Base-by-base conservation (phyloP, 2,329 filamentous ascomycete genomes). In the Dactylellina leptospora region DNA sequence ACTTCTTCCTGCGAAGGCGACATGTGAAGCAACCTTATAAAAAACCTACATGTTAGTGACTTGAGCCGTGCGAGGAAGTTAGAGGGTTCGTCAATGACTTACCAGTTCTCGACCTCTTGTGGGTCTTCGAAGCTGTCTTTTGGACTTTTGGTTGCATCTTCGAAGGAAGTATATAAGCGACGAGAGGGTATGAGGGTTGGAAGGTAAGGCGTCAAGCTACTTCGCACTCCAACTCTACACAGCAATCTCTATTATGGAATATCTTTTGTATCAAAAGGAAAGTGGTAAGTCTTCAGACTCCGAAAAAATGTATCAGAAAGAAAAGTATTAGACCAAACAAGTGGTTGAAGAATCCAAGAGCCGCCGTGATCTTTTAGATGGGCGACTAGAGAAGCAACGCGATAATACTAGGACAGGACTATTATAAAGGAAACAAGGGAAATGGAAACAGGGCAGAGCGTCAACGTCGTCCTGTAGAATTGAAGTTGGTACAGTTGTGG, bases 61-160 rank as follows among this genome's bases (percentile, higher is more conserved):
- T n/a, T n/a, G n/a, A n/a, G n/a, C n/a, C n/a, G n/a, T n/a, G n/a
- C n/a, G 51, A 27, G 38, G 50, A 23, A 42, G 44, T 64, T 68
- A 64, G 38, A 47, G 50, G 50, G 22, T 53, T 71, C 48, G n/a
- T n/a, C n/a, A 73, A 38, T 73, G 71, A 60, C 89, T 79, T 85
- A 96, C 93, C 93, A 87, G 92, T 96, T 82, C 93, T 88, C 81
- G 93, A 97, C 78, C 93, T 87, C 80, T 92, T 88, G 81, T 97
- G 93, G 88, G 95, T 92, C 84, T 96, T 93, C 78, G 87, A 82
- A 81, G 90, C 89, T 78, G 86, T 83, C 82, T 90, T 91, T 75
- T 86, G 80, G 78, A 83, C 76, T 60, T 77, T 77, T 59, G 75
- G 74, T 48, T 76, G 75, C 75, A 76, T 76, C 48, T 74, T 76